Evolutionary conservation across 352 stramenopile species (phyloP).

Genomic region (Achlya hypogyna): DNA sequence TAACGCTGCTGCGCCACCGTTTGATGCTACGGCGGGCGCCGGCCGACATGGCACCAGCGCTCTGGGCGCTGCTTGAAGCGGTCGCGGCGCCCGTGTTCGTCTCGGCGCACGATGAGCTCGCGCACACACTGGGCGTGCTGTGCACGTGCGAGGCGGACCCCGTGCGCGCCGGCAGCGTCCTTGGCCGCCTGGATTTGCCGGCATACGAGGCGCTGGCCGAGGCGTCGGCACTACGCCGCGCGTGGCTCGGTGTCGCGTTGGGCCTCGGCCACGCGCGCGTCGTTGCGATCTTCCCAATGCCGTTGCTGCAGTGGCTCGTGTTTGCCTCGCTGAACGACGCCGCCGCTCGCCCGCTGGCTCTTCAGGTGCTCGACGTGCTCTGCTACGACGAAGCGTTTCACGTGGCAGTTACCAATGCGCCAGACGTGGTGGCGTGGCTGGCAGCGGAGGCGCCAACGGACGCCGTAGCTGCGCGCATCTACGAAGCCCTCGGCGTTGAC

Average conservation of each 20-base stretch:
- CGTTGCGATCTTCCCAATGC: not conserved
- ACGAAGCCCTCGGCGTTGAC: conserved; percentile 5
- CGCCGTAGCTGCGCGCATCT: not conserved
- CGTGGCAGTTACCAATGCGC: not conserved
- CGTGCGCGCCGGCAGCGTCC: not conserved
- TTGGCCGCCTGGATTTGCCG: not conserved
- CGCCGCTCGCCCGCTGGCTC: not conserved
- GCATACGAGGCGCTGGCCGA: not conserved
- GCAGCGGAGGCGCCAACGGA: not conserved
- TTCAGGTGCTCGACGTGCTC: not conserved
- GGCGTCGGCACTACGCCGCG: not conserved
- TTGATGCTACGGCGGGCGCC: not conserved
- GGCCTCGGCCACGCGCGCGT: not conserved
- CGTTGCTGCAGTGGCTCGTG: conserved; percentile 16
- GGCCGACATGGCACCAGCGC: not conserved
- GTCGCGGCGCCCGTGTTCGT: not conserved
- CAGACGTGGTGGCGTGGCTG: not conserved
- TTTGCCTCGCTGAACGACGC: conserved; percentile 8
- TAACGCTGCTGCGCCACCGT: conserved; percentile 8
- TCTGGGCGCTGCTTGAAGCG: conserved; percentile 1
- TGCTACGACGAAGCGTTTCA: not conserved
- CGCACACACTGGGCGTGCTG: not conserved
- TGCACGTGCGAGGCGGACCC: not conserved
- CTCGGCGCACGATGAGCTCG: not conserved
- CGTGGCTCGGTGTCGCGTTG: not conserved